Conservation (phyloP, 441 rosid species). For the Brassica balearica region DNA sequence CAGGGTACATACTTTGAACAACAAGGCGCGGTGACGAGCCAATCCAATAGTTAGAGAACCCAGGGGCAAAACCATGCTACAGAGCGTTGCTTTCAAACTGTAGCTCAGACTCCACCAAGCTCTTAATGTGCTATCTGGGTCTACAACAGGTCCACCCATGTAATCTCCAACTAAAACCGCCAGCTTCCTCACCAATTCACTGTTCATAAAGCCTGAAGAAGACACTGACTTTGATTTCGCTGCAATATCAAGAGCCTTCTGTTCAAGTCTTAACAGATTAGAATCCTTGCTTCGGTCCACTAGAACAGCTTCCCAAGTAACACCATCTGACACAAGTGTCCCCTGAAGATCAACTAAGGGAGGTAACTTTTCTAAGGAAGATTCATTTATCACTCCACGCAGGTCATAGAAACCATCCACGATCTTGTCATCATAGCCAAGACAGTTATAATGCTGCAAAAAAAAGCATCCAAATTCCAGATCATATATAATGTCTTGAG, state of each 20-base stretch:
- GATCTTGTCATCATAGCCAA: slow-evolving; percentile 92
- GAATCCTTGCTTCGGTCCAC: slow-evolving; percentile 83
- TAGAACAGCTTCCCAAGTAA: slow-evolving; percentile 83
- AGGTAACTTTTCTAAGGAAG: slow-evolving; percentile 75
- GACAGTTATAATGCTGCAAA: slow-evolving; percentile 91
- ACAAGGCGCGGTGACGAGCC: slow-evolving; percentile 94
- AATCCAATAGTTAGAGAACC: slow-evolving; percentile 88
- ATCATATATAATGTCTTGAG: slow-evolving; percentile 46
- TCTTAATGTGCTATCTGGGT: slow-evolving; percentile 71
- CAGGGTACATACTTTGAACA: slow-evolving; percentile 72
- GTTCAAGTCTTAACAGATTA: slow-evolving; percentile 79
- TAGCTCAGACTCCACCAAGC: slow-evolving; percentile 77
- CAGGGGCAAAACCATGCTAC: slow-evolving; percentile 91
- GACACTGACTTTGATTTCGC: slow-evolving; percentile 60
- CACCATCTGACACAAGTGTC: slow-evolving; percentile 56
- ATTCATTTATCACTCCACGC: slow-evolving; percentile 62
- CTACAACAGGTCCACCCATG: slow-evolving; percentile 92
- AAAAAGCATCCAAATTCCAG: slow-evolving; percentile 63
- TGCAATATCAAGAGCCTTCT: slow-evolving; percentile 68
- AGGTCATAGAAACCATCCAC: slow-evolving; percentile 92
- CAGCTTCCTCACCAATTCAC: slow-evolving; percentile 64
- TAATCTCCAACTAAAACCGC: slow-evolving; percentile 80
- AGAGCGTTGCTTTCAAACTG: slow-evolving; percentile 76
- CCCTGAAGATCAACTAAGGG: slow-evolving; percentile 88
- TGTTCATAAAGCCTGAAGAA: slow-evolving; percentile 42